phyloP scores from a whole-genome alignment of 2,329 filamentous ascomycete species.

The Botrytis paeoniae region DNA sequence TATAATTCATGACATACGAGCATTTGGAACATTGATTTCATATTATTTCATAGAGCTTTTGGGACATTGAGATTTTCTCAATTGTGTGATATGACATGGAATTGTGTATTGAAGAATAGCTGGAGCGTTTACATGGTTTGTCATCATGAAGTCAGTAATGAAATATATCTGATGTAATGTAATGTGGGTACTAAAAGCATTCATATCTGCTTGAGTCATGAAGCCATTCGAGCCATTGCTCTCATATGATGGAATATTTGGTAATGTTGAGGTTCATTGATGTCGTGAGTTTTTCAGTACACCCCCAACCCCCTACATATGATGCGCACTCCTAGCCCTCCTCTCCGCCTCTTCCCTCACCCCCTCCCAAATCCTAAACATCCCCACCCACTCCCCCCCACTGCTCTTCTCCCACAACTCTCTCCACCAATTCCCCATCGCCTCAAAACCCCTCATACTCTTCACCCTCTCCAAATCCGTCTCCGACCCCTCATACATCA shows the following conservation, averaged over 20 bases:
- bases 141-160: too few relatives aligned
- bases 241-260: rapidly evolving
- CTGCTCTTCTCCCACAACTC: neutral
- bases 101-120: too few relatives aligned
- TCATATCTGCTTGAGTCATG: neutral
- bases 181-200: neutral
- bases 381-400: neutral
- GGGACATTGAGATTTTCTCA: rapidly evolving
- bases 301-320: neutral
- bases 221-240: neutral
- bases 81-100: neutral
- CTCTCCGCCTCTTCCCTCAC: too few relatives aligned
- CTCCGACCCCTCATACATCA: neutral
- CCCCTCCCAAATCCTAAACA: neutral
- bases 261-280: neutral
- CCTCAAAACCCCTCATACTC: neutral
- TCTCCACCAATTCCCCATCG: neutral
- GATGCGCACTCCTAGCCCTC: too few relatives aligned
- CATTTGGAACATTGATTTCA: neutral
- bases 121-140: too few relatives aligned
- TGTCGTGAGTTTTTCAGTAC: neutral
- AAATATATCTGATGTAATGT: neutral
- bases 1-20: rapidly evolving
- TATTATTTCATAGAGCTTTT: rapidly evolving
- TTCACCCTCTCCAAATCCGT: neutral